phyloP scores from a whole-genome alignment of 768 basidiomycete species.

The Lentinula sp. region DNA sequence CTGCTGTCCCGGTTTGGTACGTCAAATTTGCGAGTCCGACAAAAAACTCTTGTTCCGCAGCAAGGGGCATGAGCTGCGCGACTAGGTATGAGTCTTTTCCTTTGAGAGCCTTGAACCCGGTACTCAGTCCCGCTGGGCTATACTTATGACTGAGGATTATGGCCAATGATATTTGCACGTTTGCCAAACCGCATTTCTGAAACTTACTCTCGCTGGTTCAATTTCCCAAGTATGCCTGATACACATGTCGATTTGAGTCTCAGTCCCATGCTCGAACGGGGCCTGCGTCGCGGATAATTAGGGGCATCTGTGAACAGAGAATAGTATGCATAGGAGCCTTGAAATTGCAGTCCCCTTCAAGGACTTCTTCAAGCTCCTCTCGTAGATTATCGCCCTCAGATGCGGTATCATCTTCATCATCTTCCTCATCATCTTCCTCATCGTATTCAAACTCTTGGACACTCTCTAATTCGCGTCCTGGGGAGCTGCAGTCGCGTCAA shows the following conservation, averaged over 20 bases:
- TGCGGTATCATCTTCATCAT: not conserved
- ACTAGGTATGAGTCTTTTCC: slow-evolving; percentile 31
- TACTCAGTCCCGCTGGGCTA: slow-evolving; percentile 14
- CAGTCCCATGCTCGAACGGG: slow-evolving; percentile 38
- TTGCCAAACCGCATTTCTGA: slow-evolving; percentile 36
- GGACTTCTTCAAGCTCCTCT: not conserved
- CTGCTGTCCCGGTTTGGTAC: slow-evolving; percentile 17
- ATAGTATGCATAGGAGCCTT: not conserved
- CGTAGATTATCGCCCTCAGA: not conserved
- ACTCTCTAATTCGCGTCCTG: not conserved
- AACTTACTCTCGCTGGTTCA: slow-evolving; percentile 29
- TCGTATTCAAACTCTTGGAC: too few species aligned
- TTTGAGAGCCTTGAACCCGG: slow-evolving; percentile 24
- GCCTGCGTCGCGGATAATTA: slow-evolving; percentile 33
- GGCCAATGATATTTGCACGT: slow-evolving; percentile 19
- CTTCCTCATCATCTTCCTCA: too few species aligned
- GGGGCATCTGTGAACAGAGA: slow-evolving; percentile 23
- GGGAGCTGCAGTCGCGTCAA: not conserved
- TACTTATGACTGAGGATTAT: slow-evolving; percentile 24
- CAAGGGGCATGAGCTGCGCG: slow-evolving; percentile 22
- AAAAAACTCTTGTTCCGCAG: slow-evolving; percentile 25
- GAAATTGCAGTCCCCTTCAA: not conserved
- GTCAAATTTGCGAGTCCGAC: slow-evolving; percentile 30
- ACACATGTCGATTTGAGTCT: slow-evolving; percentile 34
- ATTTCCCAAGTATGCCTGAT: slow-evolving; percentile 51